Percentiles rank a stretch among this genome's conserved stretches.
Conservation (phyloP, 371 early-diverging fungal genomes). For the Capillidium heterosporum region DNA sequence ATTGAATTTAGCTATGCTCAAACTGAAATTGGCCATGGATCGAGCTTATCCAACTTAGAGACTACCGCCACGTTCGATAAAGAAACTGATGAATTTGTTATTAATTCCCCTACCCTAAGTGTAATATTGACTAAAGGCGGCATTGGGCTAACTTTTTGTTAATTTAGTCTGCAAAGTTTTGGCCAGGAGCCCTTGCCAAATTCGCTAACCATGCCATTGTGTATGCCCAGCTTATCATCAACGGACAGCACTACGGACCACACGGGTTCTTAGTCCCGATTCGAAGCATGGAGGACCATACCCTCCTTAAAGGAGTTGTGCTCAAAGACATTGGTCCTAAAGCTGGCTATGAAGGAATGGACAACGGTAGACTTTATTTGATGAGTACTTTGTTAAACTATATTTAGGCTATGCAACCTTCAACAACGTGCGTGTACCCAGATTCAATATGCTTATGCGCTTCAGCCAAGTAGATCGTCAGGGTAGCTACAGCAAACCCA, state of each 20-base stretch:
- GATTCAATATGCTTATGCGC: slow-evolving; percentile 59
- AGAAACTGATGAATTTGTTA: slow-evolving; percentile 49
- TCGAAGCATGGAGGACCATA: slow-evolving; percentile 56
- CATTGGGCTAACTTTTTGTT: background rate
- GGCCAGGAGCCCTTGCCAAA: slow-evolving; percentile 68
- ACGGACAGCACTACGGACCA: slow-evolving; percentile 60
- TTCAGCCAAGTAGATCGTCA: slow-evolving; percentile 49
- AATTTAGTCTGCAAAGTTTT: slow-evolving; percentile 49
- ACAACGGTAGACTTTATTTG: slow-evolving; percentile 55
- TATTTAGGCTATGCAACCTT: slow-evolving; percentile 77
- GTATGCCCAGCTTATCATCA: slow-evolving; percentile 65
- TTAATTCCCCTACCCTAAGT: slow-evolving; percentile 46
- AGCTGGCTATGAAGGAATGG: slow-evolving; percentile 61
- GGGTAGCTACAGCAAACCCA: slow-evolving; percentile 56
- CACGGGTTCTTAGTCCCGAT: slow-evolving; percentile 81
- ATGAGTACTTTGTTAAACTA: slow-evolving; percentile 25
- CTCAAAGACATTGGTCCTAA: slow-evolving; percentile 86
- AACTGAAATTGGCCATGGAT: slow-evolving; percentile 20
- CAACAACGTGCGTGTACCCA: slow-evolving; percentile 57
- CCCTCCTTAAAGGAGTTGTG: slow-evolving; percentile 56
- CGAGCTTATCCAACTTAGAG: slow-evolving; percentile 55
- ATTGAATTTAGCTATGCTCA: slow-evolving; percentile 14
- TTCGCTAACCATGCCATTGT: slow-evolving; percentile 66
- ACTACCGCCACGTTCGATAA: slow-evolving; percentile 60
- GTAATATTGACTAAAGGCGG: slow-evolving; percentile 11